Evolutionary conservation across 352 stramenopile species (phyloP).

Genomic region (Phytophthora vignae): DNA sequence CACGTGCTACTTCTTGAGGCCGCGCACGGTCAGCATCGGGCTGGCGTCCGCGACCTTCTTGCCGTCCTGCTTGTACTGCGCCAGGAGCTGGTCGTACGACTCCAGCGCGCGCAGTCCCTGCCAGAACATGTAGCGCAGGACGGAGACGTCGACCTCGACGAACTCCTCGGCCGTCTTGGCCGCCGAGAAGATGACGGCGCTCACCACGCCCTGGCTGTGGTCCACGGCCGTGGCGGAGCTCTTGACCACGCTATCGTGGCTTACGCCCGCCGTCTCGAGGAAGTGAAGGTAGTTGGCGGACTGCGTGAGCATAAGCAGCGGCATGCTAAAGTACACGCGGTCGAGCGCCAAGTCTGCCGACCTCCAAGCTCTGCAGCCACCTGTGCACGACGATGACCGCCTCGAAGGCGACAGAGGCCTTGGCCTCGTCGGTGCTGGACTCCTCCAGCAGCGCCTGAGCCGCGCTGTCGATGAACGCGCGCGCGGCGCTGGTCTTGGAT

Average conservation of each 20-base stretch:
- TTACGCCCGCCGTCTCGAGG: constrained; percentile 55
- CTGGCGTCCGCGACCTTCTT: no score
- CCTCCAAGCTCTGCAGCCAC: constrained; percentile 56
- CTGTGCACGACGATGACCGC: constrained; percentile 51
- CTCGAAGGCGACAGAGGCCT: constrained; percentile 62
- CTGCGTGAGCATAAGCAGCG: constrained; percentile 80
- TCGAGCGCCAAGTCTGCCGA: constrained; percentile 27
- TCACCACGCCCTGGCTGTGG: constrained; percentile 55
- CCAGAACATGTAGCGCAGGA: constrained; percentile 86
- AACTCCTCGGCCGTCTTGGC: constrained; percentile 66
- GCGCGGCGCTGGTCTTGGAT: constrained; percentile 38
- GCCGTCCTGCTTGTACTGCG: constrained; percentile 32
- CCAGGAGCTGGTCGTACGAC: constrained; percentile 42
- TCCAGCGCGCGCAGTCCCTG: constrained; percentile 81
- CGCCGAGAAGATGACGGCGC: constrained; percentile 69
- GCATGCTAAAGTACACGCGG: constrained; percentile 78
- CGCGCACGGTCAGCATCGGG: no score
- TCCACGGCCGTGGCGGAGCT: constrained; percentile 38
- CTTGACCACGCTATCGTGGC: constrained; percentile 67
- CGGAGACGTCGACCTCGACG: constrained; percentile 44
- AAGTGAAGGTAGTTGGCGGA: constrained; percentile 81
- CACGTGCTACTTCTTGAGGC: no score
- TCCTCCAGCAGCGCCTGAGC: constrained; percentile 61
- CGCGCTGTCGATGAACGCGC: constrained; percentile 53
- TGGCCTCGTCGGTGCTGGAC: constrained; percentile 49